phyloP scores from a whole-genome alignment of 371 early-diverging fungal genomes.

The Mucor ambiguus region DNA sequence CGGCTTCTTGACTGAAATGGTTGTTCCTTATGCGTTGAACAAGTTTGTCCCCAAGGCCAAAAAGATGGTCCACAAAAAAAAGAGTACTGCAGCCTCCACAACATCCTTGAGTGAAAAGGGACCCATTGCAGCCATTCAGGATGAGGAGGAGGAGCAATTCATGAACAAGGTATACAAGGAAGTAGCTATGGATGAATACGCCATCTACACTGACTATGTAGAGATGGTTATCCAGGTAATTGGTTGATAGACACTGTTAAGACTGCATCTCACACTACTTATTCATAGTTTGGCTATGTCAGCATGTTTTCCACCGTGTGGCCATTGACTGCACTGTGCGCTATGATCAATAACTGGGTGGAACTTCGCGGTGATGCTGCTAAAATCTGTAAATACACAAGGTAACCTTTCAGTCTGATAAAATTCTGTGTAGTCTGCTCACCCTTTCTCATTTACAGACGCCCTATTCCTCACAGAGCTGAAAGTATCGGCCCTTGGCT shows the following conservation, averaged over 20 bases:
- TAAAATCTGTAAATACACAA: conserved; percentile 80
- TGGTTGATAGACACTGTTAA: not conserved
- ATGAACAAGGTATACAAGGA: conserved; percentile 54
- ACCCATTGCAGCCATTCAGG: not conserved
- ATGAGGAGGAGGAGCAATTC: conserved; percentile 44
- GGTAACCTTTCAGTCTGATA: conserved; percentile 27
- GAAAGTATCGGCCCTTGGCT: conserved; percentile 91
- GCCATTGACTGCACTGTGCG: conserved; percentile 81
- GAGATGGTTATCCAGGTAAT: conserved; percentile 88
- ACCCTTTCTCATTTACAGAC: conserved; percentile 32
- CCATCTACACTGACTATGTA: conserved; percentile 86
- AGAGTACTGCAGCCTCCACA: not conserved
- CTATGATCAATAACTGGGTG: conserved; percentile 85
- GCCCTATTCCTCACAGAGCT: conserved; percentile 77
- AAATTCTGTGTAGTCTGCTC: not conserved
- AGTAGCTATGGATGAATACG: conserved; percentile 72
- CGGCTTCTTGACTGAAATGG: conserved; percentile 73
- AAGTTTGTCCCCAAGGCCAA: conserved; percentile 45
- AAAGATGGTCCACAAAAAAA: conserved; percentile 35
- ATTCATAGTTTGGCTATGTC: conserved; percentile 77
- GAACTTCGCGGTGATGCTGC: conserved; percentile 89
- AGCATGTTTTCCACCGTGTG: conserved; percentile 85
- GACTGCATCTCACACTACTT: not conserved
- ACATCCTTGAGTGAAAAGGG: not conserved
- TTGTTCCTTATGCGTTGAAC: conserved; percentile 68